These are phyloP conservation scores for Ophiocordyceps camponoti-floridani DNA, from an alignment of 2,329 filamentous ascomycete genomes.

Conservation along the genomic window DNA sequence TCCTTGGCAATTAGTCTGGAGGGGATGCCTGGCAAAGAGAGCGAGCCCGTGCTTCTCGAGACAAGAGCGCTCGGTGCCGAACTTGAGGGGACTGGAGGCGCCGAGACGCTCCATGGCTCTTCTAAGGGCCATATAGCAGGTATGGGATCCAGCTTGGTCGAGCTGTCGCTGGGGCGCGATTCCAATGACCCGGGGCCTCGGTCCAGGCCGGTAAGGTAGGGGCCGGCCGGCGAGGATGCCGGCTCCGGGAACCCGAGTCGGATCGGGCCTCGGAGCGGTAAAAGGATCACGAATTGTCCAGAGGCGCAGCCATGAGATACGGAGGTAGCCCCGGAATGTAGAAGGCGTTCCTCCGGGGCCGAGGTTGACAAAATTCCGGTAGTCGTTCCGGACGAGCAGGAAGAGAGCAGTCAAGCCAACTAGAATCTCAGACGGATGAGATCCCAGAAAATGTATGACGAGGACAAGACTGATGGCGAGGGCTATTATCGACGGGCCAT, in stretches of 20 bases:
- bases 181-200: conserved; percentile 49
- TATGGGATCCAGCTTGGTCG: conserved; percentile 40
- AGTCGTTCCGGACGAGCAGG: conserved; percentile 48
- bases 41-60: conserved; percentile 71
- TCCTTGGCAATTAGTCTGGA: conserved; percentile 57
- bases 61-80: conserved; percentile 51
- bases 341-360: conserved; percentile 67
- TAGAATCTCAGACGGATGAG: conserved; percentile 27
- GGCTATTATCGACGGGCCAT: conserved; percentile 27
- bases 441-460: conserved; percentile 31
- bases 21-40: conserved; percentile 48
- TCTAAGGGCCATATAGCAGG: conserved; percentile 37
- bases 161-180: conserved; percentile 71
- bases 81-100: conserved; percentile 21
- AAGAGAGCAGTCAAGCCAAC: conserved; percentile 29
- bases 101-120: conserved; percentile 33
- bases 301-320: conserved; percentile 53
- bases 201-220: conserved; percentile 43
- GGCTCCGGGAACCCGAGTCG: conserved; percentile 28
- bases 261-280: conserved; percentile 32
- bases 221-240: conserved; percentile 37
- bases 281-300: conserved; percentile 58
- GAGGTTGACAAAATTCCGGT: conserved; percentile 55
- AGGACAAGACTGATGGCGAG: conserved; percentile 27
- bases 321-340: conserved; percentile 54